Conservation (phyloP, 2,329 filamentous ascomycete species). For the Ophiocordyceps camponoti-leonardi region DNA sequence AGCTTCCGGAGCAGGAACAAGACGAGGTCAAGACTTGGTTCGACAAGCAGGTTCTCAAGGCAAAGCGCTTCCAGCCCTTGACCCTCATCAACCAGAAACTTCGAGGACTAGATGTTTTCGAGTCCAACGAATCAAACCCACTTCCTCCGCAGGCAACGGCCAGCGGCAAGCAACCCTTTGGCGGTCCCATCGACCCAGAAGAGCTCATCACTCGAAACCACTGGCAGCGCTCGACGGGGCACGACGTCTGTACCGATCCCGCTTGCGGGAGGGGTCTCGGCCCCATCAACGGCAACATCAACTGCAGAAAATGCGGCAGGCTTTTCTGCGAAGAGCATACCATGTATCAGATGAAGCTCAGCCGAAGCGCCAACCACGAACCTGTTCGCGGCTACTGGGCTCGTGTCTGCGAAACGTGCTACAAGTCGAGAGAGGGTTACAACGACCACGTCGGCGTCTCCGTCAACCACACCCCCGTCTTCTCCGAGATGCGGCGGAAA, state of each 20-base stretch:
- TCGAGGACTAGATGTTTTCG: constrained; percentile 82
- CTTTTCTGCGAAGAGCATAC: constrained; percentile 96
- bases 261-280: constrained; percentile 68
- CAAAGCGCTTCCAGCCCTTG: constrained; percentile 81
- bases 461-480: constrained; percentile 55
- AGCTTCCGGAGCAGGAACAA: constrained; percentile 73
- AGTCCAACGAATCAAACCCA: constrained; percentile 59
- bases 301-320: constrained; percentile 83
- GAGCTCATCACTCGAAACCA: constrained; percentile 76
- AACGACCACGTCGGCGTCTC: constrained; percentile 67
- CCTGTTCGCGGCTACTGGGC: constrained; percentile 85
- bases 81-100: constrained; percentile 87
- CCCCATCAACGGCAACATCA: constrained; percentile 65
- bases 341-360: constrained; percentile 99
- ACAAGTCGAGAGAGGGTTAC: constrained; percentile 89
- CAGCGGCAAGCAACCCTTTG: constrained; percentile 21
- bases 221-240: constrained; percentile 64
- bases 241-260: constrained; percentile 76
- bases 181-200: constrained; percentile 53
- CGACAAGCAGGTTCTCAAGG: constrained; percentile 83
- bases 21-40: constrained; percentile 97
- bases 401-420: constrained; percentile 95
- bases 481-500: constrained; percentile 53
- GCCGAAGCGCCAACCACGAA: constrained; percentile 74
- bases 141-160: constrained; percentile 10